Evolutionary conservation across 129 eudicot species (phyloP).

Genomic region (Tanacetum coccineum): DNA sequence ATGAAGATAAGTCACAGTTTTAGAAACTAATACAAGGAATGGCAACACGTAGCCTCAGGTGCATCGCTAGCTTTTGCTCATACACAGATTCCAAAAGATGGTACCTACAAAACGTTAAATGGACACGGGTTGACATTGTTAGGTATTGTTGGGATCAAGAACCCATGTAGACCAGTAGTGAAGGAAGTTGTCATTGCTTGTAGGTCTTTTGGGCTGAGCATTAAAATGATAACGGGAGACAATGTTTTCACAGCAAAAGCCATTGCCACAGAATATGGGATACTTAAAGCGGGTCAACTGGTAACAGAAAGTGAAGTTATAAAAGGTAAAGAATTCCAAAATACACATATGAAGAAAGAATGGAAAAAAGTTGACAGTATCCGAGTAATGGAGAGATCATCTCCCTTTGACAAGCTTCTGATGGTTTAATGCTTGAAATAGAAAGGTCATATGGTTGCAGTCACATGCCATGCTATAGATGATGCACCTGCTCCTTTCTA

Average conservation of each 20-base stretch:
- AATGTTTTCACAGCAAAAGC: slow-evolving; percentile 91
- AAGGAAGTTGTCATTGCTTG: slow-evolving; percentile 57
- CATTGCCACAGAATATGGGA: slow-evolving; percentile 82
- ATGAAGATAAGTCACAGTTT: neutral
- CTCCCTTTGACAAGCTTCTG: slow-evolving; percentile 52
- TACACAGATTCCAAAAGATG: too few relatives aligned
- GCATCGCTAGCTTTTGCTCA: slow-evolving; percentile 87
- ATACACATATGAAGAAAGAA: slow-evolving; percentile 36
- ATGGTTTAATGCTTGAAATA: slow-evolving; percentile 46
- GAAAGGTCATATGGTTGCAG: slow-evolving; percentile 51
- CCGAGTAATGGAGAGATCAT: slow-evolving; percentile 56
- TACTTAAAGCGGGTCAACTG: slow-evolving; percentile 40
- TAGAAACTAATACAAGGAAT: slow-evolving; percentile 30
- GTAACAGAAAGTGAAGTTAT: too few relatives aligned
- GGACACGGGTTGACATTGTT: too few relatives aligned
- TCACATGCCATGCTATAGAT: slow-evolving; percentile 44
- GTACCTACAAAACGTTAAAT: too few relatives aligned
- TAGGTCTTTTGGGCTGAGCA: slow-evolving; percentile 58
- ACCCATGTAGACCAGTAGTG: too few relatives aligned
- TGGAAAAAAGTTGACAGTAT: slow-evolving; percentile 43
- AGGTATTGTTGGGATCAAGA: too few relatives aligned
- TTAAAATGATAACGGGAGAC: slow-evolving; percentile 92
- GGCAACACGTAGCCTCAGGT: slow-evolving; percentile 86
- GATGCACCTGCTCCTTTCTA: slow-evolving; percentile 68
- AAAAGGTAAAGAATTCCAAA: slow-evolving; percentile 40